Percentiles rank a stretch among this genome's conserved stretches.
Conservation (phyloP, 1,139 yeast species). For the Suhomyces bokatorum region DNA sequence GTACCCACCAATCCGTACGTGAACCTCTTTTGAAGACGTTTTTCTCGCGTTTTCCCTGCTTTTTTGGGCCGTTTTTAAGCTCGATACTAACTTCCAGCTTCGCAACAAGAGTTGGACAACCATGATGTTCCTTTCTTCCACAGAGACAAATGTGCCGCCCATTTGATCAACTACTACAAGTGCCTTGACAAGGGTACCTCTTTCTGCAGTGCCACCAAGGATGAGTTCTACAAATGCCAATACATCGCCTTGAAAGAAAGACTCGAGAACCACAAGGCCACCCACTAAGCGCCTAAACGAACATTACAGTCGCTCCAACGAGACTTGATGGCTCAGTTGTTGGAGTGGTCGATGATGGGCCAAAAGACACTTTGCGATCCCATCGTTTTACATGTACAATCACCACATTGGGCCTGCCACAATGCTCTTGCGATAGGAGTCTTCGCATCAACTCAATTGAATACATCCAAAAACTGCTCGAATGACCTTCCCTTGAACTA, state of each 20-base stretch:
- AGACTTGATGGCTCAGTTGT: too few relatives aligned
- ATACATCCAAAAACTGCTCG: too few relatives aligned
- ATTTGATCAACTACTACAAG: constrained; percentile 45
- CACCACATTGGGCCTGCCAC: background rate
- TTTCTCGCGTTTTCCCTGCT: too few relatives aligned
- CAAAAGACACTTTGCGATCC: background rate
- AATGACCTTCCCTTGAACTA: background rate
- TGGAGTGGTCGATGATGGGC: background rate
- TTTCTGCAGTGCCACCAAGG: constrained; percentile 44
- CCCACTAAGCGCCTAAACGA: constrained; percentile 7
- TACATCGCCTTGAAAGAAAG: constrained; percentile 47
- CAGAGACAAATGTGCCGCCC: constrained; percentile 52
- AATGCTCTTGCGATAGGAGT: background rate
- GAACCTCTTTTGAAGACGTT: too few relatives aligned
- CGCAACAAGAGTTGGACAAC: constrained; percentile 45
- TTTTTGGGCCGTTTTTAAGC: background rate
- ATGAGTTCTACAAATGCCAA: constrained; percentile 50
- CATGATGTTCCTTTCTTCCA: constrained; percentile 47
- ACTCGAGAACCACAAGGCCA: constrained; percentile 29
- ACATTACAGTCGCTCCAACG: background rate
- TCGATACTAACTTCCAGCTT: constrained; percentile 23
- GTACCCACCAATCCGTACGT: constrained; percentile 22
- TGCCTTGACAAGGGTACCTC: constrained; percentile 51
- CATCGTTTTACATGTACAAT: background rate
- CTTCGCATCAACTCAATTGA: background rate